These are phyloP conservation scores for Malus hybrid DNA, from an alignment of 331 rosid genomes.

Conservation along the genomic window DNA sequence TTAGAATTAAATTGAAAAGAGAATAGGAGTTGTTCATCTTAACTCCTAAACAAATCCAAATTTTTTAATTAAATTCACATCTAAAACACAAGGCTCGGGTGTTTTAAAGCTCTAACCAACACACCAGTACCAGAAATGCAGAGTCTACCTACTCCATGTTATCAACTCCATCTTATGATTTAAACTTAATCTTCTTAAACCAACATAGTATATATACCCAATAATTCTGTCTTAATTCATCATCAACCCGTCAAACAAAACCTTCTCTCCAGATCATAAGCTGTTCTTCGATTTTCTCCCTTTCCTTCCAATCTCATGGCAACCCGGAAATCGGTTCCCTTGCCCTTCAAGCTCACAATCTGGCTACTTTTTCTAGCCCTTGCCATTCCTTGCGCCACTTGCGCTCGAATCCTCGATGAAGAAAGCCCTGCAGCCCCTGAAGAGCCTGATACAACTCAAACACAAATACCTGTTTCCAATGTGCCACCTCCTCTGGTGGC, in stretches of 20 bases:
- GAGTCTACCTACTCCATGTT: constrained; percentile 31
- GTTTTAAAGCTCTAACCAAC: constrained; percentile 21
- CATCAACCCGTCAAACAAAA: background rate
- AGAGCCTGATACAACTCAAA: constrained; percentile 8
- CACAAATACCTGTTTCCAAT: constrained; percentile 26
- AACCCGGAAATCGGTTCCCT: background rate
- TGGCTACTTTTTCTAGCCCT: constrained; percentile 26
- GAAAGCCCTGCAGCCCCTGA: constrained; percentile 13
- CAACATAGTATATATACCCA: constrained; percentile 6
- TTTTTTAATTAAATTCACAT: background rate
- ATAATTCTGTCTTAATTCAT: background rate
- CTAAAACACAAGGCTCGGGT: background rate
- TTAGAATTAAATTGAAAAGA: background rate
- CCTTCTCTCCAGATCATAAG: background rate
- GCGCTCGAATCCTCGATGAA: constrained; percentile 40
- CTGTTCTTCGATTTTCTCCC: background rate
- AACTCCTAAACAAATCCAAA: background rate
- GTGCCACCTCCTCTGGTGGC: constrained; percentile 6
- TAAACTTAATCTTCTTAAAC: background rate
- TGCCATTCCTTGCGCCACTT: constrained; percentile 18
- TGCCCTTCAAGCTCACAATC: constrained; percentile 13
- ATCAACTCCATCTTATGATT: constrained; percentile 31
- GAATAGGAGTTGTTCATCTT: background rate
- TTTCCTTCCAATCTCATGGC: constrained; percentile 25
- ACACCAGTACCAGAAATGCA: constrained; percentile 8